A percentile compares a stretch with the other conserved stretches of the same genome.
phyloP scores from a whole-genome alignment of 305 asterid species.

The Coffea humblotiana region DNA sequence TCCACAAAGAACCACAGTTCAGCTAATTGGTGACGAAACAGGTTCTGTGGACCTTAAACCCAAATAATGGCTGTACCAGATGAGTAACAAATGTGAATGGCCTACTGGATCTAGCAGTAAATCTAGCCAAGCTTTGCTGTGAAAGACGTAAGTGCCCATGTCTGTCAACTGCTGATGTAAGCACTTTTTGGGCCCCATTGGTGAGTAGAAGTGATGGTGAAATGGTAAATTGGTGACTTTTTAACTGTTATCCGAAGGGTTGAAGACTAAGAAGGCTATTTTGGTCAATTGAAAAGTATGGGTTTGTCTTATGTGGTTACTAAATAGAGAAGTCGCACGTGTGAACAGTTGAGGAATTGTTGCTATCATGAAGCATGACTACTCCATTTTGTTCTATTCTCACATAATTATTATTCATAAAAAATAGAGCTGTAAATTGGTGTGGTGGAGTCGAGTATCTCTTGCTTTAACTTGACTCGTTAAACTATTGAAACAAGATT shows the following conservation, averaged over 20 bases:
- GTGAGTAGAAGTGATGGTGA: not conserved
- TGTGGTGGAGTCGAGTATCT: no score
- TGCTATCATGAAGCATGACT: slow-evolving; percentile 28
- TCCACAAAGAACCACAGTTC: no score
- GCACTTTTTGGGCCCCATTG: not conserved
- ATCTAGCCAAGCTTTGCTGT: not conserved
- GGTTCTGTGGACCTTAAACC: no score
- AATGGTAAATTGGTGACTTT: not conserved
- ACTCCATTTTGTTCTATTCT: no score
- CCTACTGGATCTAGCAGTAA: slow-evolving; percentile 7
- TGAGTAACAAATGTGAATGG: slow-evolving; percentile 11
- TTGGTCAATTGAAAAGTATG: slow-evolving; percentile 26
- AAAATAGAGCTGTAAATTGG: no score
- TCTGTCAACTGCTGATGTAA: not conserved
- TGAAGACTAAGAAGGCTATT: not conserved
- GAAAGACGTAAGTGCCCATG: not conserved
- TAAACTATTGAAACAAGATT: no score
- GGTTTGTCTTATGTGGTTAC: slow-evolving; percentile 25
- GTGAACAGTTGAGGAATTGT: slow-evolving; percentile 40
- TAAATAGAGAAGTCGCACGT: slow-evolving; percentile 41
- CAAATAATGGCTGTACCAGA: slow-evolving; percentile 28
- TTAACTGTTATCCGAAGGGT: not conserved
- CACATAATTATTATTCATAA: no score
- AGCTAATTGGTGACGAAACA: no score
- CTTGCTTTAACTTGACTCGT: no score